phyloP scores from a whole-genome alignment of 108 stramenopile species.

The Nitzschia sp. region DNA sequence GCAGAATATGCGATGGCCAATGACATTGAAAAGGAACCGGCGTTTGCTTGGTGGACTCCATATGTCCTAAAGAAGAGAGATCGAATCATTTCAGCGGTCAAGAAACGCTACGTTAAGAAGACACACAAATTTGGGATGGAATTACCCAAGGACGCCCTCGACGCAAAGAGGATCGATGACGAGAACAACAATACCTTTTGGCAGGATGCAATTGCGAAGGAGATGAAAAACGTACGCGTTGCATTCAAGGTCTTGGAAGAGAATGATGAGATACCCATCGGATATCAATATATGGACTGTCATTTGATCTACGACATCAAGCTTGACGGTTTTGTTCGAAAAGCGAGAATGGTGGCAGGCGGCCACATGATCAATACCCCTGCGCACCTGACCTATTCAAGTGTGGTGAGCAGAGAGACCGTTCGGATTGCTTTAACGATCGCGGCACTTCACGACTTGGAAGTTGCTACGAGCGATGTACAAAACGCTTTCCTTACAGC shows the following conservation, averaged over 20 bases:
- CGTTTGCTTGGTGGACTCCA: slow-evolving; percentile 47
- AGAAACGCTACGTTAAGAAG: slow-evolving; percentile 16
- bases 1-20: slow-evolving; percentile 40
- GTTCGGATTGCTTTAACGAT: slow-evolving; percentile 44
- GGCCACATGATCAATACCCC: slow-evolving; percentile 31
- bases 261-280: slow-evolving; percentile 22
- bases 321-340: slow-evolving; percentile 24
- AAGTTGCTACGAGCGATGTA: slow-evolving; percentile 19
- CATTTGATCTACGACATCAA: slow-evolving; percentile 40
- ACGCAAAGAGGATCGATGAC: slow-evolving; percentile 25
- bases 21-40: slow-evolving; percentile 36
- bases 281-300: slow-evolving; percentile 33
- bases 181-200: slow-evolving; percentile 33
- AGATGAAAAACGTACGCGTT: slow-evolving; percentile 36
- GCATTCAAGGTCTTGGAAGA: slow-evolving; percentile 32
- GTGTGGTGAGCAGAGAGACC: slow-evolving; percentile 30
- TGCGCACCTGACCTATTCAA: slow-evolving; percentile 24
- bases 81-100: slow-evolving; percentile 39
- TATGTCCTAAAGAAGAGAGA: slow-evolving; percentile 27
- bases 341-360: slow-evolving; percentile 39
- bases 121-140: slow-evolving; percentile 44
- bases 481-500: slow-evolving; percentile 42
- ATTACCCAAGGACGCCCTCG: slow-evolving; percentile 26
- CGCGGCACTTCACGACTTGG: slow-evolving; percentile 41
- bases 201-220: slow-evolving; percentile 41